phyloP scores from a whole-genome alignment of 2,329 filamentous ascomycete genomes.

The Colletotrichum spaethianum region DNA sequence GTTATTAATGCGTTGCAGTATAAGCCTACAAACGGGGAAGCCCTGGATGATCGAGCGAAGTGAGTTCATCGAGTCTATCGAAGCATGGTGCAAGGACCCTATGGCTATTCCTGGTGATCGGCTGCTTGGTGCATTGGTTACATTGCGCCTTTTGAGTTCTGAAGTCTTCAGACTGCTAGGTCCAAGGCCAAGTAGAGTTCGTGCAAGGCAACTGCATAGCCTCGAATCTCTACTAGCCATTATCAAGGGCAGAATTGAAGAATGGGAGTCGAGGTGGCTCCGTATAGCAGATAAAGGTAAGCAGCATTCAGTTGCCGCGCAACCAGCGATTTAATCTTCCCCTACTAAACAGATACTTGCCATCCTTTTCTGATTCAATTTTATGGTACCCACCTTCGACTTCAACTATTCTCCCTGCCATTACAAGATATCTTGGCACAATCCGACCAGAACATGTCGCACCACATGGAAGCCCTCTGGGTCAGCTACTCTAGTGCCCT shows the following conservation, averaged over 20 bases:
- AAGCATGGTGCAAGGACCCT: conserved; percentile 51
- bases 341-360: conserved; percentile 41
- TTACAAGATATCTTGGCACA: conserved; percentile 51
- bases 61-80: conserved; percentile 53
- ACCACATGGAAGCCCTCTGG: conserved; percentile 51
- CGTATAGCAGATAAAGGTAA: conserved; percentile 24
- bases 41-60: conserved; percentile 59
- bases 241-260: conserved; percentile 45
- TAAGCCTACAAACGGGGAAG: conserved; percentile 57
- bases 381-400: conserved; percentile 54
- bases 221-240: conserved; percentile 46
- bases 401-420: conserved; percentile 54
- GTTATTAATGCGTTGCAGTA: conserved; percentile 43
- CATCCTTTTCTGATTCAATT: conserved; percentile 55
- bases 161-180: conserved; percentile 49
- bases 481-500: conserved; percentile 49
- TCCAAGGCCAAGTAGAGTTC: conserved; percentile 34
- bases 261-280: conserved; percentile 45
- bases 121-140: conserved; percentile 54
- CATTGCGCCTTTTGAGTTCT: conserved; percentile 53
- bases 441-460: conserved; percentile 42
- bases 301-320: no score
- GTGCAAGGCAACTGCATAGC: conserved; percentile 40
- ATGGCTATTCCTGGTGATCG: conserved; percentile 51
- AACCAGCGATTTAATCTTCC: background rate